Evolutionary conservation across 2,329 filamentous ascomycete genomes (phyloP), one percentile per base, ranked within the genome.

Genomic region (Penicillium palitans): DNA sequence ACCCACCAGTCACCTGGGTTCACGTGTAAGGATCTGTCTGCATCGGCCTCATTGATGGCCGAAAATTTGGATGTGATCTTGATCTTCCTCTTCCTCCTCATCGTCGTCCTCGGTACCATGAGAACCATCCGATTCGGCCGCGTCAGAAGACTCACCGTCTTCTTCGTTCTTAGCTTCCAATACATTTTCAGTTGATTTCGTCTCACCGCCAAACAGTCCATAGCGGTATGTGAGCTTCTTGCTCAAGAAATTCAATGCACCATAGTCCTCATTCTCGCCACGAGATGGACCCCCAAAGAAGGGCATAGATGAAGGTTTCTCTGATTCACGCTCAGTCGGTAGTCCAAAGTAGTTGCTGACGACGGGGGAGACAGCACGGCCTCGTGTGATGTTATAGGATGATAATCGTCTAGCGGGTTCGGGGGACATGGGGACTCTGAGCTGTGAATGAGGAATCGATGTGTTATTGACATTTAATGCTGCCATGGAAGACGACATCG

Each of bases 181-280:
- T 10, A 57, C 40, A 7, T 60, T 61, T 55, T 73, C 68, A 4
- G 57, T 58, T n/a, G 65, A 61, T 39, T 69, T 63, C 4, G 65
- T 62, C 33, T 70, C 69, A 24, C 68, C 67, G 7, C 70, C 63
- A 49, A 76, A 70, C 33, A 76, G 70, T 7, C 72, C 65, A 64
- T 75, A 75, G 54, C 68, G 70, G 52, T 73, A 72, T 45, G 71
- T 70, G 24, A 80, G 76, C 69, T 78, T 80, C 13, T 79, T 75
- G 46, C 80, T 80, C 83, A 31, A 82, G 81, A 31, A 87, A 67
- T 57, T 87, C 81, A 55, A 85, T 19, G 66, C 84, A 19, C 83
- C 81, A 0, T 81, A 82, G 17, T 84, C 82, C n/a, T 69, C 61
- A 48, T 61, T 45, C 19, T 63, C 62, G 52, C 58, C 61, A 47